Evolutionary conservation across 306 rosid genomes (phyloP).

Genomic region (Malus asiatica): DNA sequence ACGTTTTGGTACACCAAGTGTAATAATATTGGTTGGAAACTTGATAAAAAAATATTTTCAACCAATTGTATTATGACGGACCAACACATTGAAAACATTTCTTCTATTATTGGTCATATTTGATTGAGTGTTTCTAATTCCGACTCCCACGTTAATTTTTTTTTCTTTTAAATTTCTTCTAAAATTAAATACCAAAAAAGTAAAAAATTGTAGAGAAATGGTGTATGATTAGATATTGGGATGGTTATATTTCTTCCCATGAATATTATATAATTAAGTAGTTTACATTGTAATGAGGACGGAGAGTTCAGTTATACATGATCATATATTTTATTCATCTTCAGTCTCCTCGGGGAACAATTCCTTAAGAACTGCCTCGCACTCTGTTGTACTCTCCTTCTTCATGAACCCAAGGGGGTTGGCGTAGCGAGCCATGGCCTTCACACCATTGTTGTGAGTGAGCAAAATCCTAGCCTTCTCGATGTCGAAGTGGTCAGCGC

Average conservation of each 20-base stretch:
- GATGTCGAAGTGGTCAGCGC: constrained; percentile 7
- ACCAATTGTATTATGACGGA: too few species aligned
- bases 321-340: neutral
- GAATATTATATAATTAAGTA: neutral
- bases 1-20: too few species aligned
- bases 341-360: constrained; percentile 20
- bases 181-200: too few species aligned
- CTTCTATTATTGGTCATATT: too few species aligned
- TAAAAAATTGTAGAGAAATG: neutral
- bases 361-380: constrained; percentile 19
- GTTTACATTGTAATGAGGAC: neutral
- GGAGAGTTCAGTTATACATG: neutral
- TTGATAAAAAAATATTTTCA: too few species aligned
- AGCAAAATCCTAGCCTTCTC: constrained; percentile 24
- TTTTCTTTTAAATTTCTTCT: too few species aligned
- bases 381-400: neutral
- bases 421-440: constrained; percentile 21
- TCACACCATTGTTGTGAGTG: constrained; percentile 34
- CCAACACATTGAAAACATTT: too few species aligned
- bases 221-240: neutral
- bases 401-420: constrained; percentile 58
- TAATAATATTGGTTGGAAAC: too few species aligned
- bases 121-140: too few species aligned
- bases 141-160: too few species aligned
- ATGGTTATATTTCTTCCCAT: neutral